Conservation (phyloP, 768 basidiomycete genomes). For the Hypsizygus marmoreus region DNA sequence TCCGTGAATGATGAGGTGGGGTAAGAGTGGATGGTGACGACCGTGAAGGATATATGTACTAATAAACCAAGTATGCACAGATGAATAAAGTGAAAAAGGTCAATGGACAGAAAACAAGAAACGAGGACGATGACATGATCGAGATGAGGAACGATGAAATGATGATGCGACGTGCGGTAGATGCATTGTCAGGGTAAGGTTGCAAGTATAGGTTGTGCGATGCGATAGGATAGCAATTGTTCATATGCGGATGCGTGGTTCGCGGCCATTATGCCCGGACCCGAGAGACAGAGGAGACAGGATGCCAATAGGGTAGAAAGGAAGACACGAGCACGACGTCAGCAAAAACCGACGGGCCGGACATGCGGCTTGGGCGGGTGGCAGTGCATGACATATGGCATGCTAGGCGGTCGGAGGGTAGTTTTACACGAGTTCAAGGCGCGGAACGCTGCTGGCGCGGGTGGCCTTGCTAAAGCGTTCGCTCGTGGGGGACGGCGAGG, state of each 20-base stretch:
- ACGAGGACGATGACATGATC: no score
- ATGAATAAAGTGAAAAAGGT: no score
- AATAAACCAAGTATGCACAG: no score
- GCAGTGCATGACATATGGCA: not conserved
- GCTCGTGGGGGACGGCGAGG: constrained; percentile 66
- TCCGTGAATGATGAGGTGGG: not conserved
- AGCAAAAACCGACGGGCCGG: not conserved
- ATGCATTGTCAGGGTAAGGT: constrained; percentile 16
- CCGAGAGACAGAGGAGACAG: constrained; percentile 3
- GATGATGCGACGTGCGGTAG: constrained; percentile 10
- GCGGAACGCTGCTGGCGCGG: constrained; percentile 32
- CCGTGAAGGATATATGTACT: no score
- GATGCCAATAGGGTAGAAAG: constrained; percentile 1
- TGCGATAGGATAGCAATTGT: constrained; percentile 16
- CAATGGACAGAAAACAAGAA: no score
- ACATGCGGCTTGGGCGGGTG: not conserved
- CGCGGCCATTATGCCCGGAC: constrained; percentile 9
- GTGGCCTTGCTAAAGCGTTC: constrained; percentile 52
- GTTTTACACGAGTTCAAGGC: constrained; percentile 24
- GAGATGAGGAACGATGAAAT: constrained; percentile 2
- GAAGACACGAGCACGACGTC: not conserved
- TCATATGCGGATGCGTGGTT: constrained; percentile 8
- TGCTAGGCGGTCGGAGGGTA: not conserved
- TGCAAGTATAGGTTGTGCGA: constrained; percentile 9
- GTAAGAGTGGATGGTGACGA: not conserved